phyloP scores from a whole-genome alignment of 2,329 filamentous ascomycete genomes.

The Alternaria rosae region DNA sequence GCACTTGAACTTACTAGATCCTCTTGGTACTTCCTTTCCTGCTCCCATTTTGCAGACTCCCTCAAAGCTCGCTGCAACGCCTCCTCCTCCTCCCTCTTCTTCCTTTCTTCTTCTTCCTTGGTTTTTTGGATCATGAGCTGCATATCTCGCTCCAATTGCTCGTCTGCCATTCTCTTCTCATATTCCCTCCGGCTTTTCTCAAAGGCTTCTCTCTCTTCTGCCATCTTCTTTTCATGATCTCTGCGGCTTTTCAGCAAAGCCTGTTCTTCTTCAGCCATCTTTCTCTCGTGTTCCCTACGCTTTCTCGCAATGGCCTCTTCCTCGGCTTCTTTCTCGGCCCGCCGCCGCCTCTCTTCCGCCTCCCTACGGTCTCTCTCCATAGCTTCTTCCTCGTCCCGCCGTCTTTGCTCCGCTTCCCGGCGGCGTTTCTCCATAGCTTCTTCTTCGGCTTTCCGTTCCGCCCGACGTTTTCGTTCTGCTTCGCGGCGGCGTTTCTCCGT shows the following conservation, averaged over 20 bases:
- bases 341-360: background rate
- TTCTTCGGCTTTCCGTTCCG: background rate
- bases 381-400: background rate
- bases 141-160: conserved; percentile 15
- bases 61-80: conserved; percentile 13
- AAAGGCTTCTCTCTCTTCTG: background rate
- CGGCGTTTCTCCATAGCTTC: background rate
- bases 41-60: conserved; percentile 1
- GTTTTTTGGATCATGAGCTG: conserved; percentile 17
- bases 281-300: background rate
- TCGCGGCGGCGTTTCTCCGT: background rate
- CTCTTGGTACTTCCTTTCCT: conserved; percentile 6
- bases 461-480: background rate
- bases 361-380: background rate
- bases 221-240: background rate
- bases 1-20: conserved; percentile 7
- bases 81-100: conserved; percentile 15
- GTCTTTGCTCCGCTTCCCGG: background rate
- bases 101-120: conserved; percentile 10
- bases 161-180: conserved; percentile 3
- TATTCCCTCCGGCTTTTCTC: background rate
- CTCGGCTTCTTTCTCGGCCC: background rate
- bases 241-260: conserved; percentile 9
- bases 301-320: background rate
- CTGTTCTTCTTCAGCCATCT: background rate